Percentiles rank a stretch among this genome's conserved stretches.
Conservation (phyloP, 805 yeast genomes). For the Saccharomycopsis sp. region DNA sequence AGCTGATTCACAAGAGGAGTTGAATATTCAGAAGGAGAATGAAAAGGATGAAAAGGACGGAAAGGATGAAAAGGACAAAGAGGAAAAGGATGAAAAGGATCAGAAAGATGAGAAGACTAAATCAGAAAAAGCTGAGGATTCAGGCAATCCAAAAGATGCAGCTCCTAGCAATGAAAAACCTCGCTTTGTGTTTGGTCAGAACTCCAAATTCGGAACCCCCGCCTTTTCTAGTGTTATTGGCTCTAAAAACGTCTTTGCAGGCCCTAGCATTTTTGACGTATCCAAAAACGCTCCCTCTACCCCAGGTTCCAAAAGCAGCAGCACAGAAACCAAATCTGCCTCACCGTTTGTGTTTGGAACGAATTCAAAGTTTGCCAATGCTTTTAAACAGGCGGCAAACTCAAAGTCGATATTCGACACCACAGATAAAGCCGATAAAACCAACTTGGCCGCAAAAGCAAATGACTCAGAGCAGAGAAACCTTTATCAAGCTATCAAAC, state of each 20-base stretch:
- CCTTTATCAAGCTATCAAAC: constrained; percentile 50
- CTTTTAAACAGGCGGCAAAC: constrained; percentile 40
- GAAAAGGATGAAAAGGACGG: constrained; percentile 18
- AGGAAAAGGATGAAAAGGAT: constrained; percentile 4
- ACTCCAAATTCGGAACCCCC: constrained; percentile 41
- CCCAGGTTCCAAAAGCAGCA: constrained; percentile 21
- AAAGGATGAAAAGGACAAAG: constrained; percentile 18
- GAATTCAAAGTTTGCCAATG: constrained; percentile 42
- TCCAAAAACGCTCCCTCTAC: constrained; percentile 20
- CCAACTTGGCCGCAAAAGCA: constrained; percentile 16
- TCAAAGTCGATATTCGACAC: constrained; percentile 55
- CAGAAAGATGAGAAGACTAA: constrained; percentile 9
- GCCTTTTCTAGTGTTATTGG: constrained; percentile 32
- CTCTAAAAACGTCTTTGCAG: constrained; percentile 34
- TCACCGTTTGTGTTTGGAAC: constrained; percentile 36
- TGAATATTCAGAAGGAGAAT: not conserved
- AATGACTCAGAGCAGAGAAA: constrained; percentile 22
- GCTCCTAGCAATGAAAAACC: constrained; percentile 27
- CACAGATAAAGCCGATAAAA: constrained; percentile 16
- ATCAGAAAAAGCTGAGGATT: constrained; percentile 9
- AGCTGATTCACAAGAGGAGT: constrained; percentile 23
- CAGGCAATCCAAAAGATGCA: constrained; percentile 4
- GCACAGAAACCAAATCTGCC: constrained; percentile 17
- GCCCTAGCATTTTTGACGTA: constrained; percentile 27
- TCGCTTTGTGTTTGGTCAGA: constrained; percentile 50